These are phyloP conservation scores for Cladophialophora exuberans DNA, from an alignment of 2,329 filamentous ascomycete genomes.

Conservation along the genomic window DNA sequence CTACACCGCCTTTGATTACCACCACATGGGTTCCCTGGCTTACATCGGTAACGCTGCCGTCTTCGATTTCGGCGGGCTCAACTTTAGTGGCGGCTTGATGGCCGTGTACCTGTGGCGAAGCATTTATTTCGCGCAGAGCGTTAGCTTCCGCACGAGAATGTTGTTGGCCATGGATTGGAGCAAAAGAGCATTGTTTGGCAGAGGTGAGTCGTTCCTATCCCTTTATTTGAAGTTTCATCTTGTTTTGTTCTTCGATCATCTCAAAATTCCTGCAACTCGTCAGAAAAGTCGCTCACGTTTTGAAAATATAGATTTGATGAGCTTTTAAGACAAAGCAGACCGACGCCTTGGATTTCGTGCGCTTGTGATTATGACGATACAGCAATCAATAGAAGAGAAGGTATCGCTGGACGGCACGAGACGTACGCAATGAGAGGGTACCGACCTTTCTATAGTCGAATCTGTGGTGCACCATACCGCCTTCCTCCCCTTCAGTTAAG, in stretches of 20 bases:
- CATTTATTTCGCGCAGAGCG: constrained; percentile 96
- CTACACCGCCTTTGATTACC: constrained; percentile 94
- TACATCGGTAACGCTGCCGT: constrained; percentile 97
- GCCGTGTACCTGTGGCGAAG: constrained; percentile 96
- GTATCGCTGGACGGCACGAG: too few relatives aligned
- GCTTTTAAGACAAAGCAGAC: constrained; percentile 22
- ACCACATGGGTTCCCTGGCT: constrained; percentile 85
- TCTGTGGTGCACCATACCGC: too few relatives aligned
- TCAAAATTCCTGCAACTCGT: too few relatives aligned
- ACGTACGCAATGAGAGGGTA: too few relatives aligned
- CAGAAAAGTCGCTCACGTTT: constrained; percentile 1
- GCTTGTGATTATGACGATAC: too few relatives aligned
- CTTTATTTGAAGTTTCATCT: not conserved
- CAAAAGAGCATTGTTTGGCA: constrained; percentile 92
- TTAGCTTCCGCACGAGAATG: constrained; percentile 85
- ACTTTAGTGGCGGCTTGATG: constrained; percentile 78
- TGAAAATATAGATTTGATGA: constrained; percentile 31
- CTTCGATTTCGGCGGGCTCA: constrained; percentile 87
- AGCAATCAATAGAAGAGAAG: too few relatives aligned
- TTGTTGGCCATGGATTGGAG: constrained; percentile 97
- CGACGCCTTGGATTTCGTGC: too few relatives aligned
- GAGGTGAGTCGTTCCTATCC: constrained; percentile 69
- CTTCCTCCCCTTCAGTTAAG: too few relatives aligned
- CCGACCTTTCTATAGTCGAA: too few relatives aligned
- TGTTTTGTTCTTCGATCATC: too few relatives aligned